Percentiles rank a stretch among this genome's conserved stretches.
Conservation (phyloP, 2,329 filamentous ascomycete genomes). For the Huntiella omanensis region DNA sequence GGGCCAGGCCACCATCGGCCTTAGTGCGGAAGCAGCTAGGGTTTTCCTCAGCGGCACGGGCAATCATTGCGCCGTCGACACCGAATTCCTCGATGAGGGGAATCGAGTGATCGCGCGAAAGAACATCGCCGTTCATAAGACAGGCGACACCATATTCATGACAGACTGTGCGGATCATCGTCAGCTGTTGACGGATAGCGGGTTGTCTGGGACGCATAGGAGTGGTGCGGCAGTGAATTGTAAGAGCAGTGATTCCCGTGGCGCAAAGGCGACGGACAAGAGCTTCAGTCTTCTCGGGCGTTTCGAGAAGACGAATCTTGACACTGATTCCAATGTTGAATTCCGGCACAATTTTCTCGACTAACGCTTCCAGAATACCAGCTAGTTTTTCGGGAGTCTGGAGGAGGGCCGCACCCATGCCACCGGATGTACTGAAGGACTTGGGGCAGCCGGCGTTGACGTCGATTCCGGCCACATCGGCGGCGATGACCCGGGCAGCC, state of each 20-base stretch:
- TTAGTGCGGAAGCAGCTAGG: slow-evolving; percentile 63
- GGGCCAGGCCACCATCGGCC: slow-evolving; percentile 48
- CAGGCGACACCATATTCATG: slow-evolving; percentile 74
- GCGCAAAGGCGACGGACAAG: slow-evolving; percentile 61
- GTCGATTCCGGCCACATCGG: slow-evolving; percentile 82
- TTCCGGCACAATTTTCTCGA: slow-evolving; percentile 55
- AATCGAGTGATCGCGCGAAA: slow-evolving; percentile 51
- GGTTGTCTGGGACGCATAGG: slow-evolving; percentile 84
- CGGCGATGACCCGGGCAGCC: slow-evolving; percentile 67
- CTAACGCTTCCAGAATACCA: slow-evolving; percentile 66
- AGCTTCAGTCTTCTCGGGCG: slow-evolving; percentile 52
- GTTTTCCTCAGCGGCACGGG: slow-evolving; percentile 79
- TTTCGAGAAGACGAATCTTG: slow-evolving; percentile 80
- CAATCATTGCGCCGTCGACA: slow-evolving; percentile 95
- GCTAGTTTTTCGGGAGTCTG: slow-evolving; percentile 68
- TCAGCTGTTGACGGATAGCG: slow-evolving; percentile 69
- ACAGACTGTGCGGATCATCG: slow-evolving; percentile 68
- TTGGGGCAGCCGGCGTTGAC: slow-evolving; percentile 98
- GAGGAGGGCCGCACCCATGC: slow-evolving; percentile 88
- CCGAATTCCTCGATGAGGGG: slow-evolving; percentile 57
- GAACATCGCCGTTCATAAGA: slow-evolving; percentile 89
- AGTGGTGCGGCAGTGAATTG: slow-evolving; percentile 87
- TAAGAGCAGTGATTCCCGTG: slow-evolving; percentile 83
- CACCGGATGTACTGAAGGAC: slow-evolving; percentile 79
- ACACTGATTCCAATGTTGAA: slow-evolving; percentile 88